Percentiles rank a stretch among this genome's conserved stretches.
phyloP scores from a whole-genome alignment of 257 asterid species.

The Cruciata laevipes region DNA sequence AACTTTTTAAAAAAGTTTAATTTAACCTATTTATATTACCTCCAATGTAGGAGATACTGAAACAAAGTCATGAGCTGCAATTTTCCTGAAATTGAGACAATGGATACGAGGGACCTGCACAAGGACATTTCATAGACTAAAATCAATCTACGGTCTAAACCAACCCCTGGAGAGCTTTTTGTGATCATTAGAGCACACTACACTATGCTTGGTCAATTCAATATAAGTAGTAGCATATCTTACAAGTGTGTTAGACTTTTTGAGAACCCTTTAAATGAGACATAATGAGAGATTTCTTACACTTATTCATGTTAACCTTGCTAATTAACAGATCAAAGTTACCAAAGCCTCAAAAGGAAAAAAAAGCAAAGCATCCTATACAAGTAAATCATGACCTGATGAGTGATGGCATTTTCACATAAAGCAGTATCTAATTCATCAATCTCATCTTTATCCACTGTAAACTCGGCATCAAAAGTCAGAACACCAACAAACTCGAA shows the following conservation, averaged over 20 bases:
- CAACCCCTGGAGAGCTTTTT: not conserved
- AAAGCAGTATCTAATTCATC: constrained; percentile 34
- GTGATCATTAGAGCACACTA: not conserved
- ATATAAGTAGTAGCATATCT: not conserved
- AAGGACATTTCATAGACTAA: not conserved
- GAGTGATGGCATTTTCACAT: constrained; percentile 46
- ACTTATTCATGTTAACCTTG: not conserved
- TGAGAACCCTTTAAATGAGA: not conserved
- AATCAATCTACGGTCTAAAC: not conserved
- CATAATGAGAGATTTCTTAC: not conserved
- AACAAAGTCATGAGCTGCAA: constrained; percentile 56
- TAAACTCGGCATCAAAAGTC: constrained; percentile 55
- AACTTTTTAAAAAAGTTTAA: not conserved
- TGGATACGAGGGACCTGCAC: constrained; percentile 85
- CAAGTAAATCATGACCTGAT: constrained; percentile 40
- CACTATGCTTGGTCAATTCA: not conserved
- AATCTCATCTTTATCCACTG: constrained; percentile 31
- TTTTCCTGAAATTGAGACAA: constrained; percentile 66
- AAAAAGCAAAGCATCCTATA: not conserved
- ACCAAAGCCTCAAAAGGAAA: not conserved
- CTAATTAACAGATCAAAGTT: no score
- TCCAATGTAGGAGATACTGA: constrained; percentile 36
- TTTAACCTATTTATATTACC: constrained; percentile 33
- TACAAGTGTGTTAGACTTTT: not conserved
- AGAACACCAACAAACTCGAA: constrained; percentile 84